A percentile compares a stretch with the other conserved stretches of the same genome.
These are phyloP conservation scores for Epichloe amarillans DNA, from an alignment of 2,329 filamentous ascomycete species.

Conservation along the genomic window DNA sequence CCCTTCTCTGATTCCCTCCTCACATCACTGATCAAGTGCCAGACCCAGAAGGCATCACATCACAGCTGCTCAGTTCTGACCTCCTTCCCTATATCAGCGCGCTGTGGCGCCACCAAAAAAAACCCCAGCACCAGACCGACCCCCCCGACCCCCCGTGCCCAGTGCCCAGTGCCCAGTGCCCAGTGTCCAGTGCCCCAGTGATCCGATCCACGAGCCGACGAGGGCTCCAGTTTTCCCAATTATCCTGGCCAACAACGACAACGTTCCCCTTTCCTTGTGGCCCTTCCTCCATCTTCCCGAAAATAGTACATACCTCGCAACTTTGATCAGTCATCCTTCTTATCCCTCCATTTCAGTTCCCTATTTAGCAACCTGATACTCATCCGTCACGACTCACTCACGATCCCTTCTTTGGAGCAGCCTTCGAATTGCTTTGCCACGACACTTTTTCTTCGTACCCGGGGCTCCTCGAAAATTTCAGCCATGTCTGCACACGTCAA, in stretches of 20 bases:
- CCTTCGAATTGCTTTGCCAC: not conserved
- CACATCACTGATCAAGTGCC: too few species aligned
- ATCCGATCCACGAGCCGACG: not conserved
- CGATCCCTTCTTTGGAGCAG: not conserved
- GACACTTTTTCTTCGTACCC: not conserved
- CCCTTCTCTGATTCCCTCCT: too few species aligned
- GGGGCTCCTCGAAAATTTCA: not conserved
- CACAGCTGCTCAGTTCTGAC: not conserved
- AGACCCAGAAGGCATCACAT: not conserved
- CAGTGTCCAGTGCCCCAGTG: too few species aligned
- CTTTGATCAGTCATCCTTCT: not conserved
- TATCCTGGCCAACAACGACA: constrained; percentile 4
- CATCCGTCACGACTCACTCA: not conserved
- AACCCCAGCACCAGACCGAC: too few species aligned
- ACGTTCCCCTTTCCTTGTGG: constrained; percentile 5
- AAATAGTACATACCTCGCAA: not conserved
- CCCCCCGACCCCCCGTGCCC: too few species aligned
- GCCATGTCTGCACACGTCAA: constrained; percentile 21
- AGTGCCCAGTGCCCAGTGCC: too few species aligned
- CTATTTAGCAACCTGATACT: not conserved
- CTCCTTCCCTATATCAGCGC: not conserved
- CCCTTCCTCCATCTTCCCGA: not conserved
- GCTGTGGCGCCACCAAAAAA: not conserved
- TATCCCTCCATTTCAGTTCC: not conserved
- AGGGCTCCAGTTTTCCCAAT: constrained; percentile 8